Evolutionary conservation across 2,329 filamentous ascomycete species (phyloP).

Genomic region (Colletotrichum lini): DNA sequence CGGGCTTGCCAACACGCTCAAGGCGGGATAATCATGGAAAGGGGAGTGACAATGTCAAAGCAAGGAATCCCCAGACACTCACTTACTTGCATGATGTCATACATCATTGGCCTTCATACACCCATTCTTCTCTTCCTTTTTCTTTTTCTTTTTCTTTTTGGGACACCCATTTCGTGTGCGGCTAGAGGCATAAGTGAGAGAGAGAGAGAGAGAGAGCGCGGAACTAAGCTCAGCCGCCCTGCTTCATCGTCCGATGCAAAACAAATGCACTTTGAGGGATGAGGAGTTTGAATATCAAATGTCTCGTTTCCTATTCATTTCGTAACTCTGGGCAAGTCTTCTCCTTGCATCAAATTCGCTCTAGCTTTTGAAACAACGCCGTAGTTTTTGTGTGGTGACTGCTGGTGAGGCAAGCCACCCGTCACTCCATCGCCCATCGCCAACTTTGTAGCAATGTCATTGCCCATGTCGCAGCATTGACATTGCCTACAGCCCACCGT

Average conservation of each 20-base stretch:
- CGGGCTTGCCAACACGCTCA: neutral
- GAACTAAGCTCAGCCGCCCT: neutral
- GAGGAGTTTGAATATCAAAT: slow-evolving; percentile 19
- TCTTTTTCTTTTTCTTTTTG: no score
- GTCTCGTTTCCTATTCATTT: slow-evolving; percentile 17
- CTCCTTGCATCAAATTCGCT: slow-evolving; percentile 9
- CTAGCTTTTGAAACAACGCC: slow-evolving; percentile 23
- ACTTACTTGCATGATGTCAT: neutral
- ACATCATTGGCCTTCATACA: no score
- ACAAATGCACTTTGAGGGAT: neutral
- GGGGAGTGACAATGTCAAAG: neutral
- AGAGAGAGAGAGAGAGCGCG: neutral
- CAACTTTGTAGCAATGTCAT: neutral
- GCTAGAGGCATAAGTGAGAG: neutral
- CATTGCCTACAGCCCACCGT: slow-evolving; percentile 51
- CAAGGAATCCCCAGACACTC: neutral
- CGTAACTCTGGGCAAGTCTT: neutral
- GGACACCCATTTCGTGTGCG: neutral
- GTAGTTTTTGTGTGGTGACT: slow-evolving; percentile 16
- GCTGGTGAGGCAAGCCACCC: neutral
- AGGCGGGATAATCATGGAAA: neutral
- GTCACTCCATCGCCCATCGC: neutral
- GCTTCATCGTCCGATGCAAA: neutral
- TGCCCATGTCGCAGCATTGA: neutral
- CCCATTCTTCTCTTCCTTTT: no score